These are phyloP conservation scores for Ceratocystis papillata DNA, from an alignment of 2,329 filamentous ascomycete genomes.

Conservation along the genomic window DNA sequence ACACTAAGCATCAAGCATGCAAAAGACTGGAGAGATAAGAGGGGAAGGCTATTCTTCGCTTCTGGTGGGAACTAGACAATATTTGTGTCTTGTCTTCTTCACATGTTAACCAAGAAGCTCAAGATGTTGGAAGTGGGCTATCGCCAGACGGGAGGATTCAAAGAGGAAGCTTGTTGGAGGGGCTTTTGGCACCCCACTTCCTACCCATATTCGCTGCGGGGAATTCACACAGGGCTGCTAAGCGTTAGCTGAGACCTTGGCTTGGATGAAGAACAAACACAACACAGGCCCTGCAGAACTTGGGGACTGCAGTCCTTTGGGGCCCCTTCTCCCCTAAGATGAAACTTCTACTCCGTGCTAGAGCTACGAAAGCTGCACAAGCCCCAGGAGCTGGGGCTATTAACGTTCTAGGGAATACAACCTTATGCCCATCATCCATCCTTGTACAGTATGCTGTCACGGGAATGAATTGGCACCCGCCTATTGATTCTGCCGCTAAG, in stretches of 20 bases:
- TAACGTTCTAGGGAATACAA: not conserved
- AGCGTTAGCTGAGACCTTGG: not conserved
- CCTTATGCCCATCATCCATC: not conserved
- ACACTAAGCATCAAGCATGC: not conserved
- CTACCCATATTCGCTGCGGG: not conserved
- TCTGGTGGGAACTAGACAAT: not conserved
- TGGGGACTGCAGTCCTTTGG: too few relatives aligned
- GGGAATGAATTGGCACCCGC: conserved; percentile 6
- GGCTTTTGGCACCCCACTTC: conserved; percentile 1
- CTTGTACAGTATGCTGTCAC: conserved; percentile 8
- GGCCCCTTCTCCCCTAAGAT: too few relatives aligned
- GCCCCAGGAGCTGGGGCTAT: not conserved
- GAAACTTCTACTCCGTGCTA: too few relatives aligned
- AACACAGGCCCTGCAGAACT: not conserved
- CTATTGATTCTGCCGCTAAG: not conserved
- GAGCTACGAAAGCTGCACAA: too few relatives aligned
- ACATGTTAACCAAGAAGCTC: not conserved
- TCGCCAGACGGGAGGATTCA: conserved; percentile 6
- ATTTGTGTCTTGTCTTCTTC: not conserved
- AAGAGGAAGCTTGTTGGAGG: not conserved
- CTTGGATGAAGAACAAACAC: not conserved
- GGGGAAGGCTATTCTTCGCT: not conserved
- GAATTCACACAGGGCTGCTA: conserved; percentile 7
- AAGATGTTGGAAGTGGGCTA: conserved; percentile 14
- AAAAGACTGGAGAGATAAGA: not conserved